phyloP scores from a whole-genome alignment of 2,329 filamentous ascomycete genomes.

The Fusarium lateritium region DNA sequence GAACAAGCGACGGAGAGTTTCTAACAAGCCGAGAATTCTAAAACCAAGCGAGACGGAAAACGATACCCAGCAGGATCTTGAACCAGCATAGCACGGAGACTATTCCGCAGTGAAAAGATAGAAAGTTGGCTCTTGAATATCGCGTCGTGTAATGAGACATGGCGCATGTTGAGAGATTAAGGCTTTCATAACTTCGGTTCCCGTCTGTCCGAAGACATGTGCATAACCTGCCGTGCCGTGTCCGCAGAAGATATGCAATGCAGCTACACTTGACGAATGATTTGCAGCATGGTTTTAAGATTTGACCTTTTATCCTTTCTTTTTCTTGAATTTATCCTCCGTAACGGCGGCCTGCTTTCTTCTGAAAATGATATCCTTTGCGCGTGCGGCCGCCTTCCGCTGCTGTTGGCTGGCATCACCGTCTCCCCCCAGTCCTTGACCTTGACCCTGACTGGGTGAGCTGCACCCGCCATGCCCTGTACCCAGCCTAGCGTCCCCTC shows the following conservation, averaged over 20 bases:
- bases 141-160: constrained; percentile 33
- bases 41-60: constrained; percentile 8
- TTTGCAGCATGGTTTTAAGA: constrained; percentile 22
- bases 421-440: not conserved
- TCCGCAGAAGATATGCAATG: constrained; percentile 2
- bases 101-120: not conserved
- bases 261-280: constrained; percentile 3
- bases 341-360: constrained; percentile 1
- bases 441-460: not conserved
- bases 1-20: not conserved
- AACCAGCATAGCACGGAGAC: not conserved
- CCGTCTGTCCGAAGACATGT: constrained; percentile 5
- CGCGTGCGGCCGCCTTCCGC: constrained; percentile 1
- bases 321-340: constrained; percentile 7
- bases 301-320: constrained; percentile 4
- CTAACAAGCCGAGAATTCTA: not conserved
- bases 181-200: constrained; percentile 15
- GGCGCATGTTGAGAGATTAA: constrained; percentile 23
- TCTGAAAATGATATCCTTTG: constrained; percentile 5
- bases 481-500: constrained; percentile 18
- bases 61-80: not conserved
- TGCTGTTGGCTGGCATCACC: constrained; percentile 24
- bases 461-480: not conserved
- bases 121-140: not conserved
- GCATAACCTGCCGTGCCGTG: not conserved